Percentiles rank a stretch among this genome's conserved stretches.
Conservation (phyloP, 1,284 basidiomycete genomes). For the Malassezia vespertilionis region DNA sequence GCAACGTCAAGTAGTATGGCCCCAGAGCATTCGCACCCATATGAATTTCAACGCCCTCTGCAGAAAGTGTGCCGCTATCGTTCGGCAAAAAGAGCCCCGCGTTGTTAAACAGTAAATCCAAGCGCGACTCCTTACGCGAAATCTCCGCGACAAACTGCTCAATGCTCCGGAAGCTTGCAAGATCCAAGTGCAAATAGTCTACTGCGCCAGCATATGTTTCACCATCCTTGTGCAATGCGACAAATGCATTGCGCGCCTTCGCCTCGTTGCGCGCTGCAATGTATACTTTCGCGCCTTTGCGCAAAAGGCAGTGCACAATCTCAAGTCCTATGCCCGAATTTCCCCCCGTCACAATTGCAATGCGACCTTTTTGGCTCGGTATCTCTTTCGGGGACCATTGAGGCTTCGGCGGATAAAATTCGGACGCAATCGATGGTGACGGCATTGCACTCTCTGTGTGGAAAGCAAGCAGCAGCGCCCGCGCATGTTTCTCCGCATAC, state of each 20-base stretch:
- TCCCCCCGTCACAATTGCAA: conserved; percentile 38
- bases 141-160: conserved; percentile 21
- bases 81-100: conserved; percentile 20
- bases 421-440: too few relatives aligned
- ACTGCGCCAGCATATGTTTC: not conserved
- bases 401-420: too few relatives aligned
- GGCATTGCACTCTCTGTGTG: not conserved
- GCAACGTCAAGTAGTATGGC: conserved; percentile 23
- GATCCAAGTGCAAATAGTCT: conserved; percentile 23
- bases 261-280: conserved; percentile 15
- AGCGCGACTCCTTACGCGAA: conserved; percentile 7
- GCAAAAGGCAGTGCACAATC: conserved; percentile 23
- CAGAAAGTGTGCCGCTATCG: conserved; percentile 4
- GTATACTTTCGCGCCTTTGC: conserved; percentile 27
- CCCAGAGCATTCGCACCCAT: conserved; percentile 30
- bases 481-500: too few relatives aligned
- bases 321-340: conserved; percentile 37
- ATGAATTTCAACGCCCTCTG: conserved; percentile 30
- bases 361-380: conserved; percentile 6
- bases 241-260: conserved; percentile 12
- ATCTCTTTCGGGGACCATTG: conserved; percentile 7
- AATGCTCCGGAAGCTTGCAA: conserved; percentile 22
- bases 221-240: not conserved
- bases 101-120: conserved; percentile 29
- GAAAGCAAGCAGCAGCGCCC: too few relatives aligned